Evolutionary conservation across 805 yeast species (phyloP), one percentile per base, ranked within the genome.

Genomic region (Kluyveromyces nonfermentans): DNA sequence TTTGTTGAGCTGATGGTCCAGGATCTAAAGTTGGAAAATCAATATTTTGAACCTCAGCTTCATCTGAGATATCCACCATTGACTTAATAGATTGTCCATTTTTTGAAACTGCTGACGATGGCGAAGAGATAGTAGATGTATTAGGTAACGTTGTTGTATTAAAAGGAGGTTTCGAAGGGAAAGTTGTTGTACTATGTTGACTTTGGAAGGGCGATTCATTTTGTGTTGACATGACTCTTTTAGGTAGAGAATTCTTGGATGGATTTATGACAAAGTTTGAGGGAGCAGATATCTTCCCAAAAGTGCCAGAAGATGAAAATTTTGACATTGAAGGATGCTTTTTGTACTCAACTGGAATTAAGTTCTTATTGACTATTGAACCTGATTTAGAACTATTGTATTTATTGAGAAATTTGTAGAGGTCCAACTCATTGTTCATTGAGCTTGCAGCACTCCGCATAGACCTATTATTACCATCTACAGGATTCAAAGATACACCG

Each of bases 401-500:
- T 48, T 71, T 74, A 50, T 78, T 56, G 42, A 90, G 70, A 56
- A 77, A 85, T 36, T 77, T 73, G 66, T 82, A 85, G 44, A 90
- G 69, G 59, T 87, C 95, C 55, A 73, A 78, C 56, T 89, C 97
- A 60, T 83, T 83, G 58, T 87, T 93, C 42, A 89, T 77, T 19
- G 83, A 73, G 12, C 82, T 69, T 0, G 96, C 95, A 51, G 85
- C 69, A 5, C 75, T 67, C 55, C 81, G 83, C 85, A 90, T 80
- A 5, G 96, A 81, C 33, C 57, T 57, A n/a, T 65, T 63, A 44
- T 73, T 73, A 16, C 68, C 55, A 37, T 74, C 68, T 40, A 90
- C 66, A 2, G 97, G 97, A 39, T 83, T 69, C 5, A 93, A 72
- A 47, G 84, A 78, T 34, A 88, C 83, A 21, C 97, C 97, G 16